Base-by-base conservation (phyloP, 768 basidiomycete species). In the Chalciporus sphaerocephalus region DNA sequence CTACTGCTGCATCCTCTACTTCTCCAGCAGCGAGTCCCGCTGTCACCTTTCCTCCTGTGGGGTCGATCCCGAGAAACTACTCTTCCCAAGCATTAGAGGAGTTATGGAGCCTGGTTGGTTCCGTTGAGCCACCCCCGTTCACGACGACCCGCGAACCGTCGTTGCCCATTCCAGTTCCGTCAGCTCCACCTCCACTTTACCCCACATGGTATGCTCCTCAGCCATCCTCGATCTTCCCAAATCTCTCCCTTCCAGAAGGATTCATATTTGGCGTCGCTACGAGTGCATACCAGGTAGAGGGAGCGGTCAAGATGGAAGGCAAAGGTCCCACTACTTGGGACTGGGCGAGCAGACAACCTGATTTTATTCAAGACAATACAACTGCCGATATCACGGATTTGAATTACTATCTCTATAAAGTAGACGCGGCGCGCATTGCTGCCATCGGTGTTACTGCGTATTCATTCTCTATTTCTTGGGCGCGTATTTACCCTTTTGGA, bases 231-330 rank as follows among this genome's bases (percentile, higher is more conserved):
- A 66, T 77, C 23, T 58, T 77, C 23, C 70, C 74, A 2, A 57
- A 69, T 21, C 60, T 74, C 42, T 73, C 69, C 42, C 64, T 77
- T 15, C 77, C 77, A 1, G 57, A 68, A 17, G 73, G 67, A 1
- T 78, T 79, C 60, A 64, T 71, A 35, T 76, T 76, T 49, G 77
- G 77, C 21, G 75, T 76, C 10, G 74, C 74, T 4, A 77, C 76
- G 0, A 74, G 75, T 18, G 72, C 77, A 7, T 76, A 74, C 51
- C 76, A 78, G 51, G 75, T 76, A 21, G 76, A 78, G 63, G 77
- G 77, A 6, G 75, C 75, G 6, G 71, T 63, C 13, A 73, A 75
- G 55, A 68, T 67, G 48, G 77, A 75, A 44, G 75, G 74, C 0
- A 74, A 75, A 46, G 74, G 74, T 7, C 74, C 74, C 1, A 68